Evolutionary conservation across 345 rosid species (phyloP), one percentile per base, ranked within the genome.

Genomic region (Luvunga scandens): DNA sequence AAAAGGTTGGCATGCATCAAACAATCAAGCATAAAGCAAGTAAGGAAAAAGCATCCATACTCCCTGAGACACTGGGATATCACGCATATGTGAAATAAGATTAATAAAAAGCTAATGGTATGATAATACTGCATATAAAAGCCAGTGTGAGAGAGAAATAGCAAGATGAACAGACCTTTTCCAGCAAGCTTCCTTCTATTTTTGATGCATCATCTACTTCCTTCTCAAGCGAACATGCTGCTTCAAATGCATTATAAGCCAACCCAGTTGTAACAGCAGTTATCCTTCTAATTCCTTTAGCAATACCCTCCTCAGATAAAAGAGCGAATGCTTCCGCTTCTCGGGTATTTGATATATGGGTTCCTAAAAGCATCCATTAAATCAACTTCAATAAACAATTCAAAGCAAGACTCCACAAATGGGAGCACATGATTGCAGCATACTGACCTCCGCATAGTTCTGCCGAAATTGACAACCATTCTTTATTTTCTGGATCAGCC

Each of bases 271-370:
- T 97, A 66, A 93, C 94, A 72, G 97, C 99, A 84, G 98, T 92
- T 84, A 97, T 85, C 81, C 98, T 90, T 61, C 98, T 77, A 48
- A 97, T 83, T 77, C 98, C 98, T 89, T 91, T 94, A 66, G 97
- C 97, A 84, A 97, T 92, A 57, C 95, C 98, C 88, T 97, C 98
- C 89, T 97, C 97, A 2, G 98, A 89, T 75, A 94, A 84, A 85
- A 97, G 95, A 85, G 97, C 99, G 78, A 97, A 97, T 48, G 93
- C 94, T 82, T 91, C 91, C 25, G 99, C 98, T 85, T 97, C 98
- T 22, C 88, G 86, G 4, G 98, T 97, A 77, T 97, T 97, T 85
- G 96, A 79, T 81, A 96, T 85, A 84, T 94, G 98, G 25, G 98
- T 96, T 61, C 98, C 99, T 96, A 69, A 18, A 79, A 69, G 64